Percentiles rank a stretch among this genome's conserved stretches.
Evolutionary conservation across 305 asterid genomes (phyloP).

Genomic region (Euphrasia arctica): DNA sequence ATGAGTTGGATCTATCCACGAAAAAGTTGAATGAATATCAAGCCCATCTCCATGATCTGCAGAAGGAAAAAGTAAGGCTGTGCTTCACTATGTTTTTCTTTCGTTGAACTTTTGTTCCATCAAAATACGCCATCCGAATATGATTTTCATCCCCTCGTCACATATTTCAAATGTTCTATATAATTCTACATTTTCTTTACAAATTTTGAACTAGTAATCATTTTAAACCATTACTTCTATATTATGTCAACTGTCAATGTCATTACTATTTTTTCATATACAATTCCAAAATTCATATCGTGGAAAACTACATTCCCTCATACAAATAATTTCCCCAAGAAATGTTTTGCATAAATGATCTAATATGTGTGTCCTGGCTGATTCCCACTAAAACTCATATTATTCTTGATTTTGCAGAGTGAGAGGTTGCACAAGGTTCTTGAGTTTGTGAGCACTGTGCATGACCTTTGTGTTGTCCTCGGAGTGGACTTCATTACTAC

Average conservation of each 20-base stretch:
- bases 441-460: slow-evolving; percentile 89
- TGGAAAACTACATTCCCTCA: too few species aligned
- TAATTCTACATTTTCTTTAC: too few species aligned
- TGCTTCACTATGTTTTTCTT: neutral
- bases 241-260: too few species aligned
- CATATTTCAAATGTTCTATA: too few species aligned
- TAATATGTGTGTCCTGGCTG: slow-evolving; percentile 23
- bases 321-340: too few species aligned
- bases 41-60: slow-evolving; percentile 88
- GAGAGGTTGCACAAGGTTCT: slow-evolving; percentile 94
- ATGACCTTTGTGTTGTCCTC: slow-evolving; percentile 93
- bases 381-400: neutral
- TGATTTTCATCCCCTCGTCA: too few species aligned
- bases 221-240: too few species aligned
- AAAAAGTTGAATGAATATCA: slow-evolving; percentile 81
- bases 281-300: too few species aligned
- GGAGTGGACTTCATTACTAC: slow-evolving; percentile 78
- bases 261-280: too few species aligned
- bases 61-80: slow-evolving; percentile 69
- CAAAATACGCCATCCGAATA: too few species aligned
- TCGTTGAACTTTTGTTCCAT: neutral
- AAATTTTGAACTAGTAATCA: too few species aligned
- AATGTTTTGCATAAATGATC: slow-evolving; percentile 1
- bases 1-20: slow-evolving; percentile 62
- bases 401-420: slow-evolving; percentile 54